Conservation (phyloP, 805 yeast genomes). For the Candida ovalis region DNA sequence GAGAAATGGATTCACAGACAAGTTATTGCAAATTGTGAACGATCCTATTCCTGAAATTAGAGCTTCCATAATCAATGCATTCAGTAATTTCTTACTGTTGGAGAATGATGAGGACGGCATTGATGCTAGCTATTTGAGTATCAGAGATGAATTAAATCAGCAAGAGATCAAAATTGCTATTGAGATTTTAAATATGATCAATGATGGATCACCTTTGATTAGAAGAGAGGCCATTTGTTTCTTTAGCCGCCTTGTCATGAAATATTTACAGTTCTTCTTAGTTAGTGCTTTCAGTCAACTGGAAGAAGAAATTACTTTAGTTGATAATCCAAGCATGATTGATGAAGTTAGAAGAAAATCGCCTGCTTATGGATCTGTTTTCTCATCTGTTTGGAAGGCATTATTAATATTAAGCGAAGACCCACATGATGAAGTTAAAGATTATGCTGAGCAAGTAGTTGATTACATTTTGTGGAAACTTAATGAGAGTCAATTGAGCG, state of each 20-base stretch:
- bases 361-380: conserved; percentile 84
- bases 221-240: conserved; percentile 80
- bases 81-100: conserved; percentile 54
- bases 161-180: conserved; percentile 71
- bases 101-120: conserved; percentile 41
- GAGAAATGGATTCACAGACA: conserved; percentile 58
- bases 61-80: conserved; percentile 72
- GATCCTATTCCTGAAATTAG: conserved; percentile 97
- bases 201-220: conserved; percentile 88
- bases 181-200: conserved; percentile 60
- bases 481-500: conserved; percentile 61
- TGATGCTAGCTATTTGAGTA: conserved; percentile 21
- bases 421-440: conserved; percentile 78
- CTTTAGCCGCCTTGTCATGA: conserved; percentile 67
- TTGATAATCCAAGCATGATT: conserved; percentile 57
- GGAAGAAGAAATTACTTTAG: conserved; percentile 69
- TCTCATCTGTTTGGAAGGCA: conserved; percentile 84
- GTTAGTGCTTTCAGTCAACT: conserved; percentile 85
- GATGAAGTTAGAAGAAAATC: conserved; percentile 63
- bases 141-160: conserved; percentile 45
- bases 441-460: conserved; percentile 66
- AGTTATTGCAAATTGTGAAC: conserved; percentile 53
- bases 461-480: conserved; percentile 67
- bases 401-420: conserved; percentile 78
- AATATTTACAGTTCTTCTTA: conserved; percentile 68